A percentile compares a stretch with the other conserved stretches of the same genome.
Evolutionary conservation across 352 stramenopile species (phyloP).

Genomic region (Phytopythium boreale): DNA sequence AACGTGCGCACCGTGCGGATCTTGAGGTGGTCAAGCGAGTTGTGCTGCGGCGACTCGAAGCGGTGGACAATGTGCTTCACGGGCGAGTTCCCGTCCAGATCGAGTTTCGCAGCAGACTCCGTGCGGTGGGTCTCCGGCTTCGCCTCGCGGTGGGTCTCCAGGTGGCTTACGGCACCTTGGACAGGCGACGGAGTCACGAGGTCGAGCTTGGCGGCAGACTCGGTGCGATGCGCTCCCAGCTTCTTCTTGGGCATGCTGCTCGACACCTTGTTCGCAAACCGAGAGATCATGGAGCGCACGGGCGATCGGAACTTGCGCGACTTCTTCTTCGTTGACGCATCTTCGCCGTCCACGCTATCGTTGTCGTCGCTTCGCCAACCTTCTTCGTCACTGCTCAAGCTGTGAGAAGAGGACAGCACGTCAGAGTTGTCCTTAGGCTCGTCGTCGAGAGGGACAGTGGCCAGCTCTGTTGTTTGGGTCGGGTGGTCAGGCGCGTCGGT

Average conservation of each 20-base stretch:
- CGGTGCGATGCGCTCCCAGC: constrained; percentile 15
- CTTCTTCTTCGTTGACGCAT: constrained; percentile 16
- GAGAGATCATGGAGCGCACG: constrained; percentile 25
- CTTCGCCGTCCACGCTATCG: constrained; percentile 1
- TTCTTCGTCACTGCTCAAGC: constrained; percentile 6
- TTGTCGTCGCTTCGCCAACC: constrained; percentile 8
- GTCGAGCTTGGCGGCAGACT: constrained; percentile 24
- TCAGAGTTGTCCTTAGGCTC: background rate
- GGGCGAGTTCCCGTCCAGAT: constrained; percentile 20
- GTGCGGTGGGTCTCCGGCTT: constrained; percentile 22
- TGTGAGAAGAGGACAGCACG: background rate
- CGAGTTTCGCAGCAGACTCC: constrained; percentile 25
- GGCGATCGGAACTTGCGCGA: constrained; percentile 6
- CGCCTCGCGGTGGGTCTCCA: constrained; percentile 26
- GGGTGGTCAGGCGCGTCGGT: background rate
- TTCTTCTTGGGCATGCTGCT: constrained; percentile 15
- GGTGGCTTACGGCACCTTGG: constrained; percentile 10
- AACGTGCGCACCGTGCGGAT: constrained; percentile 58
- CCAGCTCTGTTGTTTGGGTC: background rate
- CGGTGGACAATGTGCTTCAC: constrained; percentile 50
- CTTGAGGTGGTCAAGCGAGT: constrained; percentile 43
- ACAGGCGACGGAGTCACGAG: constrained; percentile 18
- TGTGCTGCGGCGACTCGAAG: constrained; percentile 53
- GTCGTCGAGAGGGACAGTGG: background rate
- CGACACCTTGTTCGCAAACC: constrained; percentile 27